phyloP scores from a whole-genome alignment of 2,329 filamentous ascomycete genomes.

The Xylariaceae sp. region DNA sequence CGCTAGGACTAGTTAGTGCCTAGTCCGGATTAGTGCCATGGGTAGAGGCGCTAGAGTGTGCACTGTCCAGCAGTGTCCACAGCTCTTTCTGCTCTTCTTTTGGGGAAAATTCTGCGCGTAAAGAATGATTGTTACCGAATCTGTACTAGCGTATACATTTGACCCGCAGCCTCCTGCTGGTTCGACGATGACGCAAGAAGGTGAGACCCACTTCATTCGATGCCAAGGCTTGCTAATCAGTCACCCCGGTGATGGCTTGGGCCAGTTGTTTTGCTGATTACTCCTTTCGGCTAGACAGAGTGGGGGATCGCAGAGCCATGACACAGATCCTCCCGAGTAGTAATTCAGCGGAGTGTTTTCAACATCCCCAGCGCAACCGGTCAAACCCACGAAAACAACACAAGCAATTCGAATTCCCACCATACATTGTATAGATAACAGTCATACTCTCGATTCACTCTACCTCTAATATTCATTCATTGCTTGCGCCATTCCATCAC shows the following conservation, averaged over 20 bases:
- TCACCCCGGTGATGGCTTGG: slow-evolving; percentile 30
- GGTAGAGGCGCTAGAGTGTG: no score
- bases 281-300: slow-evolving; percentile 15
- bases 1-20: no score
- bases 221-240: neutral
- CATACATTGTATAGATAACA: neutral
- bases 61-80: no score
- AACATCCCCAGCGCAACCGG: neutral
- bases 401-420: neutral
- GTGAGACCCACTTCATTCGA: neutral
- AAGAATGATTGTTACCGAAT: neutral
- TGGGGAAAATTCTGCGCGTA: no score
- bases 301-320: neutral
- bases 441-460: neutral
- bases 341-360: neutral
- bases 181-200: neutral
- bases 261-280: slow-evolving; percentile 27
- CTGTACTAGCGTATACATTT: neutral
- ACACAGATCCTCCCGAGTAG: neutral
- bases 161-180: neutral
- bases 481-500: slow-evolving; percentile 35
- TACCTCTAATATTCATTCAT: neutral
- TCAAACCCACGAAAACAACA: neutral
- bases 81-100: no score
- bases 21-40: no score